These are phyloP conservation scores for Rhodotorula paludigena DNA, from an alignment of 768 basidiomycete genomes.

Conservation along the genomic window DNA sequence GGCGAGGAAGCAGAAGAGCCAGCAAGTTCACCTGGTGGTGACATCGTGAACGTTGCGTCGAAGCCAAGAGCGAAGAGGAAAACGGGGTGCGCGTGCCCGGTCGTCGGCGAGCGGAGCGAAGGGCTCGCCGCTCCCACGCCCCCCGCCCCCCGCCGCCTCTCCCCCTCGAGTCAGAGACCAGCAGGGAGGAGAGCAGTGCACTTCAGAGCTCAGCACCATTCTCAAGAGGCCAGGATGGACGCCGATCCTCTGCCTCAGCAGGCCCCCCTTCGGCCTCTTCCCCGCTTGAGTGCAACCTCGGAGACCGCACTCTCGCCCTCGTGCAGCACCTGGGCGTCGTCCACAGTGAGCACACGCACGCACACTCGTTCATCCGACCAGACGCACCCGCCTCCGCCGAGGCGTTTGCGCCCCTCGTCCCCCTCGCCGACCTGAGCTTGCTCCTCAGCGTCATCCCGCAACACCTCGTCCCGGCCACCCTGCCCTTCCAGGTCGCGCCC, in stretches of 20 bases:
- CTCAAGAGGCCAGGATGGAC: background rate
- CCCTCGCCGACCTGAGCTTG: constrained; percentile 17
- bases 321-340: background rate
- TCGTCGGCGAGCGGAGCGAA: too few relatives aligned
- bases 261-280: background rate
- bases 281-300: constrained; percentile 2
- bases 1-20: too few relatives aligned
- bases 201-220: background rate
- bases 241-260: background rate
- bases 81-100: too few relatives aligned
- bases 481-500: constrained; percentile 3
- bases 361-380: background rate
- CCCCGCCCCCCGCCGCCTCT: too few relatives aligned
- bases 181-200: background rate
- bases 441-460: constrained; percentile 10
- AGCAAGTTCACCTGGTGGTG: too few relatives aligned
- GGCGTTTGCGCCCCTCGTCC: constrained; percentile 26
- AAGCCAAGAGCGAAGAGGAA: too few relatives aligned
- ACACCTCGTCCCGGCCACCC: background rate
- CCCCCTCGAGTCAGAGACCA: too few relatives aligned
- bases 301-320: background rate
- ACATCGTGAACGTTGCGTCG: too few relatives aligned
- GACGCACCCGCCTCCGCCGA: constrained; percentile 4
- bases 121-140: too few relatives aligned
- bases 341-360: accelerated